phyloP scores from a whole-genome alignment of 2,329 filamentous ascomycete genomes.

The Ramichloridium luteum region DNA sequence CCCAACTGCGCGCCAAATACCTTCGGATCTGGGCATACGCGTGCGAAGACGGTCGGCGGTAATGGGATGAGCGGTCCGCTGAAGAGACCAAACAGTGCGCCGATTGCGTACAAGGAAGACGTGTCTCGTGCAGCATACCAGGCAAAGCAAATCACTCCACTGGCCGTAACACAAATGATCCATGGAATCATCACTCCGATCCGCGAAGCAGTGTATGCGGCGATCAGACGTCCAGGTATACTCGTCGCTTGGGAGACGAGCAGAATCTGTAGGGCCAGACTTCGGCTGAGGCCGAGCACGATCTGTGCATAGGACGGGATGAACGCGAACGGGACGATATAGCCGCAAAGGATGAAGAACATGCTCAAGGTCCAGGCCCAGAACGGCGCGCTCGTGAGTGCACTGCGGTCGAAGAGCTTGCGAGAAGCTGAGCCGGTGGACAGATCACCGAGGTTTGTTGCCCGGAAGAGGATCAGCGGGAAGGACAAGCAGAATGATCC shows the following conservation, averaged over 20 bases:
- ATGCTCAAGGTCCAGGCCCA: conserved; percentile 24
- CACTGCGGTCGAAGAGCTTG: conserved; percentile 28
- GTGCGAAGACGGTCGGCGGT: conserved; percentile 32
- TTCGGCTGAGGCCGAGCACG: conserved; percentile 31
- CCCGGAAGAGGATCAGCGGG: conserved; percentile 24
- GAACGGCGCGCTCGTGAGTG: conserved; percentile 30
- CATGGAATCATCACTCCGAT: conserved; percentile 44
- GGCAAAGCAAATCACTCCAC: conserved; percentile 39
- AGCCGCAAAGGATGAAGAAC: conserved; percentile 24
- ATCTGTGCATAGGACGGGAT: conserved; percentile 28
- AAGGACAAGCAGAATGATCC: conserved; percentile 28
- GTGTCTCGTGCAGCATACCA: conserved; percentile 42
- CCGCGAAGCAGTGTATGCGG: conserved; percentile 37
- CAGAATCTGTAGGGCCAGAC: conserved; percentile 41
- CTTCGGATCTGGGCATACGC: conserved; percentile 34
- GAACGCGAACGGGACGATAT: conserved; percentile 32
- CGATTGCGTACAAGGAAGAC: conserved; percentile 30
- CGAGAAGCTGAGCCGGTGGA: conserved; percentile 15
- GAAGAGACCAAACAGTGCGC: conserved; percentile 34
- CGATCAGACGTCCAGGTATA: conserved; percentile 40
- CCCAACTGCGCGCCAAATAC: conserved; percentile 36
- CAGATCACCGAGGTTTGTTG: conserved; percentile 21
- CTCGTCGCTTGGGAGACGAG: conserved; percentile 47
- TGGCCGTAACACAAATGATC: conserved; percentile 35
- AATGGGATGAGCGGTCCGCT: conserved; percentile 34